These are phyloP conservation scores for Phialocephala subalpina DNA, from an alignment of 2,329 filamentous ascomycete species.

Conservation along the genomic window DNA sequence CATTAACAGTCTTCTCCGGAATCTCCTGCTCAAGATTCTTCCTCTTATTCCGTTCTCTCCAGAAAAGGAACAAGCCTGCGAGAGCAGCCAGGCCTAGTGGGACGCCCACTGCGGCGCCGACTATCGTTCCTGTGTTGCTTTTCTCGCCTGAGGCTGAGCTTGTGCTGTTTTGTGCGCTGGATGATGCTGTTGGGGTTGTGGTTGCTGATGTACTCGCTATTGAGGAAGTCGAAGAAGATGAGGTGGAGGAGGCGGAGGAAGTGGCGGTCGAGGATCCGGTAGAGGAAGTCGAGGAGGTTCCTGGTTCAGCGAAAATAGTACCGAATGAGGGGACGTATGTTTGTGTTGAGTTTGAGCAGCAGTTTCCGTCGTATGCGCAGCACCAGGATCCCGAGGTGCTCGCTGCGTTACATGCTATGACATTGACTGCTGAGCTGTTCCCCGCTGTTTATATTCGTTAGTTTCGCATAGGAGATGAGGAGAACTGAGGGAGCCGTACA, in stretches of 20 bases:
- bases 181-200: not conserved
- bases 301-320: slow-evolving; percentile 27
- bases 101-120: slow-evolving; percentile 27
- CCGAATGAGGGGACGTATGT: slow-evolving; percentile 23
- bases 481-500: slow-evolving; percentile 1
- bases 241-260: slow-evolving; percentile 4
- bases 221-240: not conserved
- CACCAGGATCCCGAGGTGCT: slow-evolving; percentile 29
- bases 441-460: slow-evolving; percentile 17
- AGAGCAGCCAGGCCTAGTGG: slow-evolving; percentile 17
- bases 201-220: not conserved
- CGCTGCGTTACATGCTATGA: slow-evolving; percentile 24
- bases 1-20: not conserved
- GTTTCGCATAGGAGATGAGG: not conserved
- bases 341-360: slow-evolving; percentile 15
- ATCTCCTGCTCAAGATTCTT: slow-evolving; percentile 3
- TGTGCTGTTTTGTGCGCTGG: not conserved
- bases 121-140: slow-evolving; percentile 13
- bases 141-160: not conserved
- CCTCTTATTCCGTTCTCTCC: slow-evolving; percentile 19
- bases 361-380: slow-evolving; percentile 32
- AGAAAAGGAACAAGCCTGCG: slow-evolving; percentile 17
- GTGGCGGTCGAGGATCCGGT: not conserved
- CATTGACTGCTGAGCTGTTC: slow-evolving; percentile 26
- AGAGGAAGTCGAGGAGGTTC: not conserved